Base-by-base conservation (phyloP, 805 yeast genomes). In the Candida germanica region DNA sequence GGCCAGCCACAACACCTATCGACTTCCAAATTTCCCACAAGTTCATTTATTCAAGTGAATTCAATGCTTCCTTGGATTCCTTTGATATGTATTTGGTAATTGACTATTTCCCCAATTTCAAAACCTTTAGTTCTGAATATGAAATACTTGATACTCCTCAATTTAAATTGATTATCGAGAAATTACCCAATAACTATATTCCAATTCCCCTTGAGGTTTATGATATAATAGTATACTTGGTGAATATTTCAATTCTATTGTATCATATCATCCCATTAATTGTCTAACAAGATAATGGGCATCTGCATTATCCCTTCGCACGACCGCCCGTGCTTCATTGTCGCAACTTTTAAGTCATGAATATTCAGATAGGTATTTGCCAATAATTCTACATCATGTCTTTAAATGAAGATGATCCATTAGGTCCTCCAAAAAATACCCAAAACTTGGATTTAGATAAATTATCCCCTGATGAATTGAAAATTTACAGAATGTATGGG, bases 401-500 rank as follows among this genome's bases (percentile, higher is more conserved):
- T 15, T 47, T 52, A 25, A 57, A 54, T 42, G 73, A 67, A 48
- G 75, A 68, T 33, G 77, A 74, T 50, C 80, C 80, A 30, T 59
- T 73, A 49, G 73, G 72, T 19, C 71, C 70, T 33, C 75, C 73
- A 23, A 61, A 47, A 31, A 68, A 66, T 42, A 59, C 63, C 31
- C 71, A 68, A 42, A 59, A 64, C 37, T 49, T 75, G 21, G 87
- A 82, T 51, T 53, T 76, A 35, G 65, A 77, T 14, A 75, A 77
- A 38, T 60, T 83, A 38, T 66, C 83, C 2, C 86, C 93, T 10
- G 93, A 88, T 53, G 97, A 89, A 57, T 69, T 82, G 54, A 80
- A 80, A 42, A 66, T 89, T 15, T 83, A 80, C 61, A 80, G 76
- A 51, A 62, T 88, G 66, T 88, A 89, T 58, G 97, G 96, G 20